Evolutionary conservation across 2,329 filamentous ascomycete species (phyloP).

Genomic region (Epichloe typhina): DNA sequence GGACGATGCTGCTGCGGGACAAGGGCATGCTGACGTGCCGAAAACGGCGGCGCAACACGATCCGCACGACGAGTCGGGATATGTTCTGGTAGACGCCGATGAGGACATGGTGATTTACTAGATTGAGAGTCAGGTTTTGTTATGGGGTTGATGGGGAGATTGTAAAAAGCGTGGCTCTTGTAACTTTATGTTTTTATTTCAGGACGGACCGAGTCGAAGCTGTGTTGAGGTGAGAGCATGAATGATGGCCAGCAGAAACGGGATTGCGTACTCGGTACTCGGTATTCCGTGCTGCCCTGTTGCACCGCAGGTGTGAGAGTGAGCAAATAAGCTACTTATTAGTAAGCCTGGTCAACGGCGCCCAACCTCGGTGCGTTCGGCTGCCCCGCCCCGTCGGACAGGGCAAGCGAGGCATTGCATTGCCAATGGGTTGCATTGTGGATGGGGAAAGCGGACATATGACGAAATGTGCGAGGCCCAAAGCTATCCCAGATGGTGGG

Average conservation of each 20-base stretch:
- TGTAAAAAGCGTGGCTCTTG: not conserved
- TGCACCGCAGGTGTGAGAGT: no score
- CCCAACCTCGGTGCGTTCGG: no score
- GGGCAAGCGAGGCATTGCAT: not conserved
- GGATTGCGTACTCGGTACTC: not conserved
- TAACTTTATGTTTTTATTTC: not conserved
- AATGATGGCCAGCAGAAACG: not conserved
- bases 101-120: slow-evolving; percentile 90
- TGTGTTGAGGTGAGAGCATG: not conserved
- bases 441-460: not conserved
- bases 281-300: no score
- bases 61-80: slow-evolving; percentile 56
- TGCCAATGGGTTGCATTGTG: no score
- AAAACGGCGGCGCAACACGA: slow-evolving; percentile 21
- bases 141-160: not conserved
- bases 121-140: slow-evolving; percentile 10
- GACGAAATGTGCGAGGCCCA: not conserved
- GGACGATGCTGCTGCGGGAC: not conserved
- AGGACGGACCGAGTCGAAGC: not conserved
- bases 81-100: slow-evolving; percentile 70
- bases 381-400: no score
- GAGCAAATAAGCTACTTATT: no score
- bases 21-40: not conserved
- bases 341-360: no score
- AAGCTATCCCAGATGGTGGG: not conserved